phyloP scores from a whole-genome alignment of 225 moss, liverwort and hornwort species.

The Bryum argenteum region DNA sequence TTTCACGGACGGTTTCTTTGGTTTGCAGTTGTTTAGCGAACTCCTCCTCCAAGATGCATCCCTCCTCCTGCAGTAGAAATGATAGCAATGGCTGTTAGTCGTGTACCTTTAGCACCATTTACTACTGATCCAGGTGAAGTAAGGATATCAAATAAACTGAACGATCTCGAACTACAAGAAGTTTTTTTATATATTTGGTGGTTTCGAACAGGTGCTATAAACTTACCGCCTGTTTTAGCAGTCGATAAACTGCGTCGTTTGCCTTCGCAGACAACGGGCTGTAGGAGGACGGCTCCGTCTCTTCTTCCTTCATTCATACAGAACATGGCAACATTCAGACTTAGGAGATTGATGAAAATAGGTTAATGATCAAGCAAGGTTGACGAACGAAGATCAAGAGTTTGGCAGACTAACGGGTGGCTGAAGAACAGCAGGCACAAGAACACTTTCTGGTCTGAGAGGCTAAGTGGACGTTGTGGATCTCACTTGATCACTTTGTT shows the following conservation, averaged over 20 bases:
- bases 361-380: slow-evolving; percentile 3
- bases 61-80: slow-evolving; percentile 40
- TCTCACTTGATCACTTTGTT: slow-evolving; percentile 46
- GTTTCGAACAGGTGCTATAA: not conserved
- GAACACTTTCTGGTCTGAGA: not conserved
- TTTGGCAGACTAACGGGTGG: not conserved
- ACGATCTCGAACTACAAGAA: not conserved
- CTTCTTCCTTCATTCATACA: slow-evolving; percentile 41
- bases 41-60: slow-evolving; percentile 54
- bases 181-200: not conserved
- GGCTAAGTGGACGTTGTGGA: slow-evolving; percentile 1
- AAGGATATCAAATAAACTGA: not conserved
- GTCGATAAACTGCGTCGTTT: slow-evolving; percentile 48
- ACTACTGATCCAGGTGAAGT: not conserved
- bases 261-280: slow-evolving; percentile 38
- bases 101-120: slow-evolving; percentile 1
- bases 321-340: not conserved
- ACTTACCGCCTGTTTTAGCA: slow-evolving; percentile 57
- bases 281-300: slow-evolving; percentile 28
- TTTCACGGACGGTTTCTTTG: slow-evolving; percentile 57
- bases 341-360: slow-evolving; percentile 11
- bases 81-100: slow-evolving; percentile 17
- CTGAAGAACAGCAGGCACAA: not conserved
- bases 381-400: not conserved
- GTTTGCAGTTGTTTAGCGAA: slow-evolving; percentile 55